Evolutionary conservation across 176 grass and related monocot genomes (phyloP), one percentile per base, ranked within the genome.

Genomic region (Rhynchospora tenuis): DNA sequence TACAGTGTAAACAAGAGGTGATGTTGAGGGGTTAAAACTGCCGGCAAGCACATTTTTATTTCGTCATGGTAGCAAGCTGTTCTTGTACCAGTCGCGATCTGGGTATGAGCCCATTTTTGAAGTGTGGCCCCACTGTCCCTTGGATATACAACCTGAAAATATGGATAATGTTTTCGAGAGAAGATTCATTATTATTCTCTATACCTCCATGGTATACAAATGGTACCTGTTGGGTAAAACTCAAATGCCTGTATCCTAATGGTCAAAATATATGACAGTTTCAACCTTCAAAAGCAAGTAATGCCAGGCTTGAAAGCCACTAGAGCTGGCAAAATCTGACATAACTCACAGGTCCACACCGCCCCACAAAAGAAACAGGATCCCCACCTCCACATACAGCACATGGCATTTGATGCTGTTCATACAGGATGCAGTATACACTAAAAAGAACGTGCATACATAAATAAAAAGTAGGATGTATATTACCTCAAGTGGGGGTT

Each of bases 1-100:
- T 90, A 99, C 81, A 99, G 88, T 22, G 93, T 99, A 88, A 99
- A 99, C 42, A 99, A 80, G 48, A 99, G 93, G 90, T 99, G 96
- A 75, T 99, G 91, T 78, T 99, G 96, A 68, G 91, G 93, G 70
- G 93, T 88, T 86, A 99, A 90, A 90, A 99, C 86, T 77, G 91
- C 84, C 56, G 96, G 93, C 52, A 99, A 88, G 83, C 88, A 93
- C 78, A 99, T 90, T 85, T 95, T 99, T 86, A 99, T 85, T 90
- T 99, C 96, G 84, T 99, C 96, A 73, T 99, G 96, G 44, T 99
- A 99, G 73, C 89, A 95, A 43, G 93, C 88, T 70, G 91, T 92
- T 86, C 91, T 93, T 14, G 91, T 88, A 81, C 91, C 89, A 79
- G 88, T 81, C 27, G 96, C 90, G 89, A 99, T 95, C 80, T 99